A percentile compares a stretch with the other conserved stretches of the same genome.
phyloP scores from a whole-genome alignment of 75 land plant species.

The Adiantum capillusveneris region DNA sequence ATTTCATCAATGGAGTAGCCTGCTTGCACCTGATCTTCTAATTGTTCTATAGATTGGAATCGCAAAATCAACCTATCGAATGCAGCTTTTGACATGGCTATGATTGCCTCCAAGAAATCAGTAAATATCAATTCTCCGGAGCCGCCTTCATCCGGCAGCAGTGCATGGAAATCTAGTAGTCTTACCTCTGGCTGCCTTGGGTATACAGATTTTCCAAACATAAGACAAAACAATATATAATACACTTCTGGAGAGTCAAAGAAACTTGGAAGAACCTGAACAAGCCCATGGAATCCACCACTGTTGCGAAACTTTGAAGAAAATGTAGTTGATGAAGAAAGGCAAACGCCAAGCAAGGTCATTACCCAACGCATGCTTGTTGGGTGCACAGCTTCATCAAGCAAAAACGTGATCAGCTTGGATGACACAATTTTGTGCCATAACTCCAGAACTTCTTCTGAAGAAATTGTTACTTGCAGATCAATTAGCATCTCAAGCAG shows the following conservation, averaged over 20 bases:
- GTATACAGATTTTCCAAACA: conserved; percentile 90
- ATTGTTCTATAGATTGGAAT: conserved; percentile 67
- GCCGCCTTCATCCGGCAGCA: conserved; percentile 78
- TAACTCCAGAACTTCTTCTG: conserved; percentile 78
- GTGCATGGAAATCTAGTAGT: conserved; percentile 89
- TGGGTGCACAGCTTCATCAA: conserved; percentile 98
- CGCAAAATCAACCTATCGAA: conserved; percentile 74
- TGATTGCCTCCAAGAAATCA: conserved; percentile 75
- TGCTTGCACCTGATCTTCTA: conserved; percentile 67
- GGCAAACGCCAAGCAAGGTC: conserved; percentile 95
- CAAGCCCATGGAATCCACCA: conserved; percentile 77
- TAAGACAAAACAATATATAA: conserved; percentile 74
- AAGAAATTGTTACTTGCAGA: conserved; percentile 73
- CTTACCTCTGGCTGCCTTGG: conserved; percentile 97
- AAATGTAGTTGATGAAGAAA: conserved; percentile 85
- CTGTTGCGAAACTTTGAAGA: conserved; percentile 65
- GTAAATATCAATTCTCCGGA: conserved; percentile 74
- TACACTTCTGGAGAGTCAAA: conserved; percentile 95
- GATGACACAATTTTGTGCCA: conserved; percentile 99
- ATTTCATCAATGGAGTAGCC: conserved; percentile 56
- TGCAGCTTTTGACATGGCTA: conserved; percentile 87
- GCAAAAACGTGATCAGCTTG: conserved; percentile 75
- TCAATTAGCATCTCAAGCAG: conserved; percentile 98
- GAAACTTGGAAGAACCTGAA: conserved; percentile 80
- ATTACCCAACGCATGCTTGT: conserved; percentile 97